A percentile compares a stretch with the other conserved stretches of the same genome.
Evolutionary conservation across 805 yeast genomes (phyloP).

Genomic region (Blastobotrys robertii): DNA sequence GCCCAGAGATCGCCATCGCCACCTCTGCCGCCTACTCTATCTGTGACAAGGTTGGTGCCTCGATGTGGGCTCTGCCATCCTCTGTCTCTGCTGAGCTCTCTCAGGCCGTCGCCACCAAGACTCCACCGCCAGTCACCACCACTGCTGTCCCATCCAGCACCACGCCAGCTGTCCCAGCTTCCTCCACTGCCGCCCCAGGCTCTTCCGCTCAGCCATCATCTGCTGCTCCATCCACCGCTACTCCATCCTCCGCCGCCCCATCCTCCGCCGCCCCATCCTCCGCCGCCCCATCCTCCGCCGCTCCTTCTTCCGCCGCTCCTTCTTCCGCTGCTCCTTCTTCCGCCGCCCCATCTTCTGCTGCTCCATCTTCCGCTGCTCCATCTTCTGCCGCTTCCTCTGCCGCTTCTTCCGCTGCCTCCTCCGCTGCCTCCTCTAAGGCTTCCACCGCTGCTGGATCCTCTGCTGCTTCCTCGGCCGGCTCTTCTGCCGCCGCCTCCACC

Average conservation of each 20-base stretch:
- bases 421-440: conserved; percentile 4
- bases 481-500: conserved; percentile 9
- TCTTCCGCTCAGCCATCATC: conserved; percentile 5
- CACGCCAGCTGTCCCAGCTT: not conserved
- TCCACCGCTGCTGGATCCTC: conserved; percentile 5
- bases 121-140: conserved; percentile 3
- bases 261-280: conserved; percentile 13
- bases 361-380: conserved; percentile 13
- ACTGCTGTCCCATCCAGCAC: not conserved
- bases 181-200: conserved; percentile 3
- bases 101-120: conserved; percentile 29
- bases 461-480: conserved; percentile 8
- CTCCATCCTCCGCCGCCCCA: conserved; percentile 11
- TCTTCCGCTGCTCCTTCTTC: conserved; percentile 6
- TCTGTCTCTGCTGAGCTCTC: conserved; percentile 27
- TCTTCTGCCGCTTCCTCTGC: conserved; percentile 12
- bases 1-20: conserved; percentile 30
- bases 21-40: conserved; percentile 34
- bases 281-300: conserved; percentile 7
- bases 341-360: conserved; percentile 8
- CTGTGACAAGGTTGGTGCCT: conserved; percentile 34
- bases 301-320: conserved; percentile 9
- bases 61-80: conserved; percentile 37
- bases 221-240: conserved; percentile 7
- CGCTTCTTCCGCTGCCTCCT: conserved; percentile 13